Conservation (phyloP, 768 basidiomycete genomes). For the Steccherinum ochraceum region DNA sequence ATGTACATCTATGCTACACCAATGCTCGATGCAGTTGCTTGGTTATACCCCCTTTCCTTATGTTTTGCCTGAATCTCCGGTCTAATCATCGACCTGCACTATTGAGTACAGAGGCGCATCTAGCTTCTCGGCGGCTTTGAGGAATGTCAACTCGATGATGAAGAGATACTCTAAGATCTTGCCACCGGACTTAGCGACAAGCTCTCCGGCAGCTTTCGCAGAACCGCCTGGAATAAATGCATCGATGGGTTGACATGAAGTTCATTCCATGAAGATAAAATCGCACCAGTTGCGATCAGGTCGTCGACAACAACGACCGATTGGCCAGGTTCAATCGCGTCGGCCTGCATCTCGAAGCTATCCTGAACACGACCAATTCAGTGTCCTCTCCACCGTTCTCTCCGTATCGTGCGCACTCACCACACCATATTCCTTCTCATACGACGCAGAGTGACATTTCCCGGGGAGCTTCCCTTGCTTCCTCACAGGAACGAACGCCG, state of each 20-base stretch:
- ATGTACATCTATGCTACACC: slow-evolving; percentile 1
- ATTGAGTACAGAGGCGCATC: slow-evolving; percentile 88
- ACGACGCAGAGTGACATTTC: slow-evolving; percentile 61
- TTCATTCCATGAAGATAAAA: no score
- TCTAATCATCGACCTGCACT: slow-evolving; percentile 64
- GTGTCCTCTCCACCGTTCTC: background rate
- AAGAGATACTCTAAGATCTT: slow-evolving; percentile 91
- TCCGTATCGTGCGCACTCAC: slow-evolving; percentile 38
- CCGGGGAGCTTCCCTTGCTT: slow-evolving; percentile 97
- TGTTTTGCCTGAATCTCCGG: slow-evolving; percentile 2
- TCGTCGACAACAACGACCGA: slow-evolving; percentile 89
- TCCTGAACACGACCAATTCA: slow-evolving; percentile 45
- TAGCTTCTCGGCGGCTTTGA: slow-evolving; percentile 72
- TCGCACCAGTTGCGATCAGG: slow-evolving; percentile 87
- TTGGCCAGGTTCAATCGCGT: slow-evolving; percentile 76
- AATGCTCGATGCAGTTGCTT: background rate
- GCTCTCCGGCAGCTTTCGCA: slow-evolving; percentile 86
- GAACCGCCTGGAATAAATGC: slow-evolving; percentile 92
- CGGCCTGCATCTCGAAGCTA: slow-evolving; percentile 92
- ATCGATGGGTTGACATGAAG: background rate
- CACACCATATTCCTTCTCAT: slow-evolving; percentile 90
- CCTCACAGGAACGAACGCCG: slow-evolving; percentile 93
- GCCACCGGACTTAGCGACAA: slow-evolving; percentile 77
- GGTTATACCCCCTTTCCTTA: background rate
- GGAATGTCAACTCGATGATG: slow-evolving; percentile 76